Base-by-base conservation (phyloP, 306 rosid genomes). In the Gastrolobium villosum region DNA sequence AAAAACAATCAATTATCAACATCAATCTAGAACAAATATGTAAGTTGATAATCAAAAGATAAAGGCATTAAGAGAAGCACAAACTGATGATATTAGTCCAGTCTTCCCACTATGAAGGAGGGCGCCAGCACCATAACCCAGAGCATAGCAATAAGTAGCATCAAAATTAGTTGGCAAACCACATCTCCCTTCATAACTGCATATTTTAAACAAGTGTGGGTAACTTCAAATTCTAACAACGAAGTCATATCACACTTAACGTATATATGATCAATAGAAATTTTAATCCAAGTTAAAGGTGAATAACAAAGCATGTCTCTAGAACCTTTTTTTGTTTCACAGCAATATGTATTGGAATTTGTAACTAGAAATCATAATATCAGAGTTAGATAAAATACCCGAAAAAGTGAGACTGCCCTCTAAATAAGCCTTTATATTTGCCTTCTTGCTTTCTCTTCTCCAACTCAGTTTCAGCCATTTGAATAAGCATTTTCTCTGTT, bases 401-500 rank as follows among this genome's bases (percentile, higher is more conserved):
- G 20, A 96, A 96, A 90, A 96, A 96, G 93, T 96, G 99, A 73
- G 99, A 96, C 67, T 93, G 90, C 66, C 98, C 99, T 79, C 53
- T 86, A 77, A 96, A 96, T 73, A 80, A 83, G n/a, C 84, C 88
- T 5, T 60, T 74, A 65, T 90, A 96, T 84, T 79, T 78, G 48
- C 96, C 93, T 81, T 87, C 97, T 79, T 89, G 88, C 83, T 77
- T 91, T 82, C 93, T 90, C 85, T 96, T 96, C 79, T 78, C 90
- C 84, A 96, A 90, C 88, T 96, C 99, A 6, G 92, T 90, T 80
- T 96, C 98, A 83, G 77, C 98, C 99, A 96, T 96, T 88, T 96
- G 94, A 73, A 96, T 93, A 78, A 96, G 99, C 99, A 96, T 96
- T 87, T 96, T 96, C 87, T 96, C 99, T 62, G 99, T 96, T 86